Evolutionary conservation across 2,329 filamentous ascomycete species (phyloP), one percentile per base, ranked within the genome.

Genomic region (Aspergillus pseudoviridinutans): DNA sequence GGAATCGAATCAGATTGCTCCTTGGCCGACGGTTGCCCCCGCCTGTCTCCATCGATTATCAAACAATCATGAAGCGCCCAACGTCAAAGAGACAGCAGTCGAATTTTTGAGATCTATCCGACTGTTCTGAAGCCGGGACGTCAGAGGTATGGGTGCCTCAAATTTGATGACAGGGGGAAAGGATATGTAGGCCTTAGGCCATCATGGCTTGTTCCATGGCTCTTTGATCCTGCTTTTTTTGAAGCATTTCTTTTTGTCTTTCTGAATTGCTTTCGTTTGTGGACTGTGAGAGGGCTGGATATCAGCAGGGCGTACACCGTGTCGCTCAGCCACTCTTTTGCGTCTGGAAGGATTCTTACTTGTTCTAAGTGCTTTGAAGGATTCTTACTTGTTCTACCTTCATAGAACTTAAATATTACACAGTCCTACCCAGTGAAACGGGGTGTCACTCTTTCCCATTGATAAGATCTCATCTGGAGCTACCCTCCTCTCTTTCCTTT

Each of bases 301-400:
- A 24, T 47, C 44, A 27, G 6, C 22, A 22, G 24, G 22, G 22
- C 5, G 22, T 44, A 44, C 41, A 12, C 3, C 3, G 12, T 47
- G 10, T 25, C 41, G 47, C 56, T 51, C 56, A 54, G 52, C 51
- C 56, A 51, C 49, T 57, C 51, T 53, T 57, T 54, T 27, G 3
- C 10, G 22, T 47, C 9, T 47, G n/a, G n/a, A n/a, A 17, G 5
- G 44, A 24, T 35, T 25, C 44, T 47, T 24, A 47, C 44, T 24
- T 47, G 44, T 14, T 14, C n/a, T n/a, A n/a, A n/a, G n/a, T n/a
- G n/a, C n/a, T 22, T 22, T 22, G 22, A 22, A 17, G 6, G 44
- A 24, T 38, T 27, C 44, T 47, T 24, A 47, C 44, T 24, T 47
- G 44, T 14, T 14, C 22, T 22, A 22, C 44, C 22, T 24, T 14